Evolutionary conservation across 495 filamentous ascomycete species (phyloP).

Genomic region (Trypethelium eluteriae): DNA sequence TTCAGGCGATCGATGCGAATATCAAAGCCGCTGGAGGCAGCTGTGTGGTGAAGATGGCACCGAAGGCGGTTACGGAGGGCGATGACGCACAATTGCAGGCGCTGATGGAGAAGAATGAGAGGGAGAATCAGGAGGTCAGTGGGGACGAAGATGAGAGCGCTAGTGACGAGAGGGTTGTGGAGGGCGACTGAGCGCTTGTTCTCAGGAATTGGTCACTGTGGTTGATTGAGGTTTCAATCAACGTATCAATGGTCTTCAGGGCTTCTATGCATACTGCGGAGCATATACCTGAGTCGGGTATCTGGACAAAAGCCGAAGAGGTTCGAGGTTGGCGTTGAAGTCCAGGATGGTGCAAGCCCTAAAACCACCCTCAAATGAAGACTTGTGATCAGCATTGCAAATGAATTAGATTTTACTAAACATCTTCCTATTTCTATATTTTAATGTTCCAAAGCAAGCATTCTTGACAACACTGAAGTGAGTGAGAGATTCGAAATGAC

Average conservation of each 20-base stretch:
- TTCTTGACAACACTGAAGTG: neutral
- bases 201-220: neutral
- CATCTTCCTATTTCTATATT: neutral
- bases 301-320: neutral
- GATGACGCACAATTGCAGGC: slow-evolving; percentile 95
- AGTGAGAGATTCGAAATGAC: neutral
- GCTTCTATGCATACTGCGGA: neutral
- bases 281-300: neutral
- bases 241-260: neutral
- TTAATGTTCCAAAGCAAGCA: neutral
- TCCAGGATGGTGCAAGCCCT: neutral
- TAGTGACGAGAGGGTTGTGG: slow-evolving; percentile 64
- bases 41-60: slow-evolving; percentile 89
- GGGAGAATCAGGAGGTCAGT: slow-evolving; percentile 93
- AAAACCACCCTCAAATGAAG: no score
- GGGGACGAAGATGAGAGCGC: slow-evolving; percentile 92
- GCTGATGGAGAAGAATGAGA: slow-evolving; percentile 97
- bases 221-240: neutral
- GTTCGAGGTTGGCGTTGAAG: neutral
- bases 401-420: no score
- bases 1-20: slow-evolving; percentile 67
- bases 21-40: slow-evolving; percentile 68
- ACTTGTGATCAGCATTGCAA: no score
- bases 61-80: slow-evolving; percentile 96
- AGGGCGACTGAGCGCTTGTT: slow-evolving; percentile 20